Base-by-base conservation (phyloP, 495 filamentous ascomycete genomes). In the Chaetomium fimeti region DNA sequence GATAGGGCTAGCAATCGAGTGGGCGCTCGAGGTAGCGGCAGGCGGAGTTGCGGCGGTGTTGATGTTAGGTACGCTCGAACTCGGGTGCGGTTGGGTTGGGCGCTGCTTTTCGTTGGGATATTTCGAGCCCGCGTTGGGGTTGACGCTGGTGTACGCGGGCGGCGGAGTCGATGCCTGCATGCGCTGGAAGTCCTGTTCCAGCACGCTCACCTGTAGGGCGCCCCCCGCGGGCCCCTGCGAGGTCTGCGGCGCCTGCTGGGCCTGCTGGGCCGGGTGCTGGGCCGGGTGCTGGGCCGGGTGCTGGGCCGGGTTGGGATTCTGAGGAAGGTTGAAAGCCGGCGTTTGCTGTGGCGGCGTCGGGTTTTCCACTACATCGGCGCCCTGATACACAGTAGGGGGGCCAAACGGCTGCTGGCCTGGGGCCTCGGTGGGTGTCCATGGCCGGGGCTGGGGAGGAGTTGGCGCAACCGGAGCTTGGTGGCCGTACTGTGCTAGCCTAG, bases 341-440 rank as follows among this genome's bases (percentile, higher is more conserved):
- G 71, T 71, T 15, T 68, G 71, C 27, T 64, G 67, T n/a, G 62
- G 67, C 27, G 72, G 70, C 9, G 74, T 68, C 49, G 78, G 76
- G n/a, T 66, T 75, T 64, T 77, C 20, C 65, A 80, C 63, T 67
- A 81, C 65, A 81, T 84, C 88, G 16, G 83, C 80, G 27, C 94
- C 94, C 75, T 98, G 94, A 69, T 97, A 98, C 3, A 95, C 89
- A 0, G 91, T 92, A 5, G 94, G 92, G 38, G 94, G 93, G 0
- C 93, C 94, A 81, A 96, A 92, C 2, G 92, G 93, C 62, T 92
- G 86, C 61, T 87, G 88, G 7, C 90, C 94, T 3, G 94, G 93
- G 60, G 88, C 82, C 72, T 98, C 94, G 29, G 94, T 98, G 1
- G 94, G 94, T 20, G 95, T 98, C 94, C 94, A 98, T 53, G 92